Evolutionary conservation across 768 basidiomycete species (phyloP), one percentile per base, ranked within the genome.

Genomic region (Suillus sp.): DNA sequence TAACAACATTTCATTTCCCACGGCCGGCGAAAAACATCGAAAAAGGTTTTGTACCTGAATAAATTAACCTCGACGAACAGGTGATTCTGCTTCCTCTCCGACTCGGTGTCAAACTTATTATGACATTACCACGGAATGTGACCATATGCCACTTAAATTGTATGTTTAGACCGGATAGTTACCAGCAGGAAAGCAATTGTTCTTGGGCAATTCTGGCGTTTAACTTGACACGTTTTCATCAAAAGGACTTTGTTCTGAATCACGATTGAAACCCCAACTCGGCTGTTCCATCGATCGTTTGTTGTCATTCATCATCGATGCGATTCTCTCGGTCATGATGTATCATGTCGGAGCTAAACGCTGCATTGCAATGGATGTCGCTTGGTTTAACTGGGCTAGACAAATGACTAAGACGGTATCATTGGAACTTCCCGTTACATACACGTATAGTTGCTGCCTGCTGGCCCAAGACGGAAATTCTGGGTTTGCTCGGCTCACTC

Each of bases 1-100:
- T 76, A 75, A 76, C 74, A 64, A 77, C 74, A 74, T 75, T 66
- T 48, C 66, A 74, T 69, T 75, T 75, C 74, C 62, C 74, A 75
- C 74, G 71, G 62, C 62, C 64, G 66, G 43, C 64, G 76, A 77
- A 69, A 72, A 75, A 70, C 74, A 72, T 74, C 75, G 74, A 70
- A 71, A 7, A 65, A 66, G 67, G 68, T 64, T 66, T 58, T 72
- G 58, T 55, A 61, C 56, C 56, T 57, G 56, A 75, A 70, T 76
- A 74, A 65, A 57, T 45, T 56, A 63, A 63, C 72, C 66, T 68
- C 74, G 68, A 73, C 51, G 59, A 35, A 58, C 64, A 63, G 37
- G 61, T 68, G 51, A 62, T 64, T 65, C 61, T 65, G 65, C 64
- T 74, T 63, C 63, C 53, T 35, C 48, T 62, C 60, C 70, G 70